A percentile compares a stretch with the other conserved stretches of the same genome.
Evolutionary conservation across 192 early-diverging fungal genomes (phyloP).

Genomic region (Ramicandelaber brevisporus): DNA sequence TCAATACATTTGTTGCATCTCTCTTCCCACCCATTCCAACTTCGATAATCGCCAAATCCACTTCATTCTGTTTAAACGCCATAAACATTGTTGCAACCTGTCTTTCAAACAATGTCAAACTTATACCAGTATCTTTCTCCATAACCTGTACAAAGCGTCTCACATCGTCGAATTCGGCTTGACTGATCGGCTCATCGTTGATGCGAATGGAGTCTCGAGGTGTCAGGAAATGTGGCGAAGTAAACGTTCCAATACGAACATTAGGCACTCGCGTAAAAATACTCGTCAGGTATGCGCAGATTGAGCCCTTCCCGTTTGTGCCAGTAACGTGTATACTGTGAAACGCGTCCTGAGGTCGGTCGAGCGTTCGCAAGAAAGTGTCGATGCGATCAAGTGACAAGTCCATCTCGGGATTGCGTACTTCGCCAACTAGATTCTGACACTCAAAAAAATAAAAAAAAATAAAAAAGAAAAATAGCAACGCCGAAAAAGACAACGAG

Average conservation of each 20-base stretch:
- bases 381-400: conserved; percentile 19
- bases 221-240: conserved; percentile 49
- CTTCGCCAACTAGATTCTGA: neutral
- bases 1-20: conserved; percentile 66
- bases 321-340: conserved; percentile 59
- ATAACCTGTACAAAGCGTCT: conserved; percentile 11
- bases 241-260: conserved; percentile 49
- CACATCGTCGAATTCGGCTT: conserved; percentile 12
- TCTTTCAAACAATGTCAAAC: conserved; percentile 45
- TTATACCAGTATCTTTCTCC: conserved; percentile 11
- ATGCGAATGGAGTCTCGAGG: conserved; percentile 38
- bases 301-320: conserved; percentile 75
- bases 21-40: conserved; percentile 54
- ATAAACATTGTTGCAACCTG: conserved; percentile 28
- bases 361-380: conserved; percentile 16
- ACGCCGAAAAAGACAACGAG: neutral
- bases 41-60: conserved; percentile 57
- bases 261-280: too few relatives aligned
- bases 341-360: conserved; percentile 20
- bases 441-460: conserved; percentile 1
- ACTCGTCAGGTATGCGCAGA: conserved; percentile 26
- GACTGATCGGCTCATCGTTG: conserved; percentile 17
- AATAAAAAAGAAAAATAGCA: conserved; percentile 1
- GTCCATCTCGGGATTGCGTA: conserved; percentile 3
- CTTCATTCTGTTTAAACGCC: conserved; percentile 22